Conservation (phyloP, 805 yeast species). For the Schizosaccharomyces cryophilus region DNA sequence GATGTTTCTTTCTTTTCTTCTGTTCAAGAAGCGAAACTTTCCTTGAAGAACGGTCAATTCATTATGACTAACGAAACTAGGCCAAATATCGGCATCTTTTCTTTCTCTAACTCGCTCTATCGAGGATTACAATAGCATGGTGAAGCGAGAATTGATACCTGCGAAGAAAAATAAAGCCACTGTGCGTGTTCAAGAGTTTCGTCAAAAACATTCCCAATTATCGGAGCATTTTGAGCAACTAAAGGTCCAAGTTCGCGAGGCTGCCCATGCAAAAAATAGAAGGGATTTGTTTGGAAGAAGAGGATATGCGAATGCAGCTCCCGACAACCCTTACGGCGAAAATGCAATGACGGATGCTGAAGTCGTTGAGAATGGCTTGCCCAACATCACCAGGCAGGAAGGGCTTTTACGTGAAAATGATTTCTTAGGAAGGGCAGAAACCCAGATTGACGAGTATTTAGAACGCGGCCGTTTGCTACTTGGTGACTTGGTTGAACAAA, state of each 20-base stretch:
- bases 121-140: constrained; percentile 35
- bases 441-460: constrained; percentile 66
- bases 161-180: constrained; percentile 32
- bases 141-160: constrained; percentile 32
- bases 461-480: constrained; percentile 74
- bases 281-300: constrained; percentile 28
- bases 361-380: constrained; percentile 13
- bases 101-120: constrained; percentile 54
- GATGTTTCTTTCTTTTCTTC: no score
- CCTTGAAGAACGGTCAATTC: no score
- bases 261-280: constrained; percentile 22
- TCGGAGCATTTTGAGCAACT: constrained; percentile 28
- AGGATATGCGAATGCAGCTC: constrained; percentile 10
- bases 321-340: constrained; percentile 7
- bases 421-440: constrained; percentile 35
- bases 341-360: neutral
- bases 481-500: constrained; percentile 69
- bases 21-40: no score
- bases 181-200: constrained; percentile 36
- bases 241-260: constrained; percentile 30
- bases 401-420: constrained; percentile 11
- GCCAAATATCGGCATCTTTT: constrained; percentile 55
- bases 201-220: constrained; percentile 19
- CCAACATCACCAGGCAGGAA: constrained; percentile 5
- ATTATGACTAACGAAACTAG: constrained; percentile 8